Percentiles rank a stretch among this genome's conserved stretches.
Evolutionary conservation across 345 rosid genomes (phyloP).

Genomic region (Erodium maritimum): DNA sequence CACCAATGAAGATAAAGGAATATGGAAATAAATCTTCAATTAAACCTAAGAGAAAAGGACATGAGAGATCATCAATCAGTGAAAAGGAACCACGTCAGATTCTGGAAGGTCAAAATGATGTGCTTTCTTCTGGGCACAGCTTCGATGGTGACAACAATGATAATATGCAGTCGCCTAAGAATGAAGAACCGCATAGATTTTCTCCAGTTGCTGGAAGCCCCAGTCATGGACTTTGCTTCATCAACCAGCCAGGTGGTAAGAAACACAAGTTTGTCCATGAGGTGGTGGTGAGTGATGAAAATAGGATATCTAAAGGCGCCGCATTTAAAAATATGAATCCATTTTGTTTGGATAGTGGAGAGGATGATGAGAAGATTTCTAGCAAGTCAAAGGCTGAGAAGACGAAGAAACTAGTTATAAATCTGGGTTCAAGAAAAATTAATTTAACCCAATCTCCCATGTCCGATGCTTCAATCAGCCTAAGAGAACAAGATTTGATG

Average conservation of each 20-base stretch:
- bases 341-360: constrained; percentile 42
- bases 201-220: constrained; percentile 42
- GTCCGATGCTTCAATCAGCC: constrained; percentile 58
- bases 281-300: constrained; percentile 63
- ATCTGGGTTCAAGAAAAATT: constrained; percentile 71
- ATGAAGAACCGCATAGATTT: constrained; percentile 20
- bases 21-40: constrained; percentile 43
- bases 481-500: constrained; percentile 45
- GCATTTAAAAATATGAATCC: constrained; percentile 52
- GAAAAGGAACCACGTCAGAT: constrained; percentile 28
- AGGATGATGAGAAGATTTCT: constrained; percentile 37
- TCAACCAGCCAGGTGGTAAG: constrained; percentile 37
- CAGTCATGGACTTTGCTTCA: constrained; percentile 31
- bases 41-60: constrained; percentile 44
- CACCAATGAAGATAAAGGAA: constrained; percentile 79
- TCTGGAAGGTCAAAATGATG: constrained; percentile 30
- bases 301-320: constrained; percentile 43
- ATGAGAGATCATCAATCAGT: constrained; percentile 18
- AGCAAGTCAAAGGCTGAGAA: constrained; percentile 51
- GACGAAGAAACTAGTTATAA: constrained; percentile 83
- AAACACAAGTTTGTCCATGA: constrained; percentile 73
- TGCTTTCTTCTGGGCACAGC: constrained; percentile 25
- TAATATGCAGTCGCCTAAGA: too few species aligned
- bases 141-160: constrained; percentile 31
- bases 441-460: constrained; percentile 59